Evolutionary conservation across 305 asterid species (phyloP), one percentile per base, ranked within the genome.

Genomic region (Rubia peregrina): DNA sequence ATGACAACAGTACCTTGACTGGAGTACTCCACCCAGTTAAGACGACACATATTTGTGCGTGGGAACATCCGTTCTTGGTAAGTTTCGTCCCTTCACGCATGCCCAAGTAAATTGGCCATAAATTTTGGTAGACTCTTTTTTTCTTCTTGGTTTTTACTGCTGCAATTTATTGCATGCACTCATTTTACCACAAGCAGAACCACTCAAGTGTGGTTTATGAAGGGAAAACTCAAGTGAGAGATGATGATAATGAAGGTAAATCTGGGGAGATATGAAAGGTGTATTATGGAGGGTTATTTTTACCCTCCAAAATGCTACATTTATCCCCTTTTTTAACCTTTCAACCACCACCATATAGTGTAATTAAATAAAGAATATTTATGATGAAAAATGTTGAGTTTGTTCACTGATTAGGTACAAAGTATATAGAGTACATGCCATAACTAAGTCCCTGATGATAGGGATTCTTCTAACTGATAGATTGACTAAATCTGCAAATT

Each of bases 181-280:
- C 53, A 46, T 46, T 46, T 51, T 61, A 75, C 56, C 41, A 48
- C 59, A 10, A 46, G n/a, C n/a, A 73, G 73, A 65, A n/a, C 67
- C 64, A 44, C 72, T n/a, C 26, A 6, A 19, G 26, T 19, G 4
- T 46, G 65, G 10, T 1, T 44, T 44, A 7, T 44, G 14, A 6
- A 24, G 36, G 53, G 53, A 26, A 26, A 26, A 26, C 30, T 26
- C 30, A 26, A 26, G 30, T 26, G 30, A 26, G 30, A 26, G 30
- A 26, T 26, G 30, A 26, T 71, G 83, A 82, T 79, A 84, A 79
- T 77, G 80, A 57, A 55, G 74, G 76, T 60, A 79, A 80, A 87
- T 89, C 93, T 87, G 73, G 41, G 44, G 79, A 82, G 91, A 87
- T 89, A 82, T 81, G 86, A 77, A 73, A 63, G 80, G 85, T 81